Evolutionary conservation across 2,329 filamentous ascomycete genomes (phyloP).

Genomic region (Mollisiaceae sp.): DNA sequence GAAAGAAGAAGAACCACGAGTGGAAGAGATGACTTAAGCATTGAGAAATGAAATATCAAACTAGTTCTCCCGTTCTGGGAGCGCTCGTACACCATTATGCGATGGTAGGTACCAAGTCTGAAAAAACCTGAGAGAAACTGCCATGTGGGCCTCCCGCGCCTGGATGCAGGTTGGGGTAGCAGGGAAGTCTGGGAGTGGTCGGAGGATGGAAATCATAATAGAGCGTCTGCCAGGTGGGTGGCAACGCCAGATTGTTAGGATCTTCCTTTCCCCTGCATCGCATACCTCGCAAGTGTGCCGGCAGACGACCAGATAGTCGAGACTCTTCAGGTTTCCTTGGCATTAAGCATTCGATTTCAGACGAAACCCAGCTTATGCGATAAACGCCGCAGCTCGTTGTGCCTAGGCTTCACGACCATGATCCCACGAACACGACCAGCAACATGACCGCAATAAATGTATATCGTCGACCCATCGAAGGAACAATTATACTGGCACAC

Average conservation of each 20-base stretch:
- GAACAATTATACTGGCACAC: neutral
- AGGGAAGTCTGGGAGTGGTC: neutral
- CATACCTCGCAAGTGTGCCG: neutral
- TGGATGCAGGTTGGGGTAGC: neutral
- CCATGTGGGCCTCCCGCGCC: neutral
- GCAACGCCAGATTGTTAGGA: neutral
- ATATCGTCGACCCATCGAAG: neutral
- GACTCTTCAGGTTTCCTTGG: slow-evolving; percentile 12
- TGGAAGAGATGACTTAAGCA: slow-evolving; percentile 12
- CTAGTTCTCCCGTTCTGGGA: neutral
- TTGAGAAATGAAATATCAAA: slow-evolving; percentile 17
- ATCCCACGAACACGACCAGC: no score
- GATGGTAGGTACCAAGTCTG: neutral
- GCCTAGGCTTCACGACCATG: neutral
- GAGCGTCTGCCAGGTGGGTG: neutral
- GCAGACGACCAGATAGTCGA: neutral
- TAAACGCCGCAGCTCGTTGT: neutral
- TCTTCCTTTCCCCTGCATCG: neutral
- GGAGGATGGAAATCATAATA: neutral
- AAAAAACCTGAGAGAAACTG: neutral
- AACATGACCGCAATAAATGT: neutral
- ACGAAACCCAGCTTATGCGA: neutral
- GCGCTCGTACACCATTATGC: slow-evolving; percentile 14
- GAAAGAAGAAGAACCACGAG: neutral
- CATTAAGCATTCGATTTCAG: neutral